Evolutionary conservation across 1,139 yeast species (phyloP).

Genomic region (Wickerhamomyces sp.): DNA sequence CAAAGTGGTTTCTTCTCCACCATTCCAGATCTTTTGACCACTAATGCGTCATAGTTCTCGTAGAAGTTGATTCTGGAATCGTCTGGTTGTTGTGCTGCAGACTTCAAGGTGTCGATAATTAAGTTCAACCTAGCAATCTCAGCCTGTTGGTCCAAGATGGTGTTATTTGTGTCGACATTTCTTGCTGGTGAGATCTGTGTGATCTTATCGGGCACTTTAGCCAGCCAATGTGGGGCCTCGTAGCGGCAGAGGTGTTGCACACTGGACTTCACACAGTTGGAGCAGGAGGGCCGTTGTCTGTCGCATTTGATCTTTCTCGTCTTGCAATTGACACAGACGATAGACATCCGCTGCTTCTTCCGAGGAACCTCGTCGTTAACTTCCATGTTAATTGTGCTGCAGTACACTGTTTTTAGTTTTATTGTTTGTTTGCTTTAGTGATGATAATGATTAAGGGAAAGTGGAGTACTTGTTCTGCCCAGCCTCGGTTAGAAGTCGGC

Average conservation of each 20-base stretch:
- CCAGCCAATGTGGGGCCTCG: constrained; percentile 2
- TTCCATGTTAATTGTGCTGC: too few species aligned
- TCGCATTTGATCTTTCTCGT: constrained; percentile 17
- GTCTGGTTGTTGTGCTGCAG: neutral
- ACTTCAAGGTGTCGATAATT: neutral
- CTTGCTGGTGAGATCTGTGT: neutral
- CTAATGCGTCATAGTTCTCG: neutral
- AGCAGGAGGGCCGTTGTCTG: constrained; percentile 11
- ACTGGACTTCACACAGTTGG: constrained; percentile 9
- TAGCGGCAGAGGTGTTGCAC: constrained; percentile 12
- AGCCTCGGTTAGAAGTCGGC: too few species aligned
- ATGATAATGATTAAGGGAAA: too few species aligned
- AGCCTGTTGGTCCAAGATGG: neutral
- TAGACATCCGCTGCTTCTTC: too few species aligned
- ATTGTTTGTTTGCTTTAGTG: too few species aligned
- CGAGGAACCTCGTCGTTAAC: too few species aligned
- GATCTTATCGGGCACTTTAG: neutral
- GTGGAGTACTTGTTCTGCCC: too few species aligned
- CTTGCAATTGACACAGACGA: constrained; percentile 15
- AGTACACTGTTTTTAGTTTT: too few species aligned
- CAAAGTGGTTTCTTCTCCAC: neutral
- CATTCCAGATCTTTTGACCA: neutral
- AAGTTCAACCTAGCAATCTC: neutral
- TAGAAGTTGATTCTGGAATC: neutral
- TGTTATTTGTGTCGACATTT: neutral